These are phyloP conservation scores for Bothriochloa decipiens DNA, from an alignment of 176 grass and related monocot species.

Conservation along the genomic window DNA sequence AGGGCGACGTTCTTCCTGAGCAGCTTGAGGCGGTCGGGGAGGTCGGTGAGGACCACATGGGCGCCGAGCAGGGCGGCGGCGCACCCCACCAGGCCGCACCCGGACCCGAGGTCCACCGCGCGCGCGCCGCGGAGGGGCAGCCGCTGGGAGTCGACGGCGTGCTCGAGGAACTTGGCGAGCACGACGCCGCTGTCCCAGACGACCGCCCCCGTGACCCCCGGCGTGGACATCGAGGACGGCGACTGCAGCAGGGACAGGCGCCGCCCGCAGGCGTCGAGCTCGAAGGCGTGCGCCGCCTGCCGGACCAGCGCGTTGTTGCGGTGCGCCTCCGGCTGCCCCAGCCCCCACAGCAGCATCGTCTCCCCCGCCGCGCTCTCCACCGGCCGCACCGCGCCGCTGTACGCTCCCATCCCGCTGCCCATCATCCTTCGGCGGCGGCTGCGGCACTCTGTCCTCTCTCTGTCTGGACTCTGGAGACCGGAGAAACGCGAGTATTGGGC, in stretches of 20 bases:
- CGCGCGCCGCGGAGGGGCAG: conserved; percentile 48
- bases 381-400: conserved; percentile 27
- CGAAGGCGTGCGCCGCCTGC: conserved; percentile 52
- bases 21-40: conserved; percentile 82
- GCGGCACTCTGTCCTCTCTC: not conserved
- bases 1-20: conserved; percentile 72
- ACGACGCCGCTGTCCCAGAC: conserved; percentile 94
- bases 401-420: conserved; percentile 53
- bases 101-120: conserved; percentile 75
- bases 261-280: conserved; percentile 74
- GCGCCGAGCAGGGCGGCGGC: conserved; percentile 65
- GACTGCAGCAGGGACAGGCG: conserved; percentile 71
- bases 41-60: conserved; percentile 68
- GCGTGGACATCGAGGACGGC: conserved; percentile 67
- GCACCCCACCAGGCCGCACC: conserved; percentile 76
- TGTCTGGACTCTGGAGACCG: not conserved
- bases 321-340: conserved; percentile 59
- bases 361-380: conserved; percentile 61
- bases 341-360: conserved; percentile 74
- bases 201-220: conserved; percentile 79
- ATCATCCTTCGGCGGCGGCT: not conserved
- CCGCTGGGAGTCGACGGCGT: conserved; percentile 54
- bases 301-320: conserved; percentile 77
- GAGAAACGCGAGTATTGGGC: not conserved
- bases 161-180: conserved; percentile 92